Evolutionary conservation across 164 flowering plant species (phyloP).

Genomic region (Santalum album): DNA sequence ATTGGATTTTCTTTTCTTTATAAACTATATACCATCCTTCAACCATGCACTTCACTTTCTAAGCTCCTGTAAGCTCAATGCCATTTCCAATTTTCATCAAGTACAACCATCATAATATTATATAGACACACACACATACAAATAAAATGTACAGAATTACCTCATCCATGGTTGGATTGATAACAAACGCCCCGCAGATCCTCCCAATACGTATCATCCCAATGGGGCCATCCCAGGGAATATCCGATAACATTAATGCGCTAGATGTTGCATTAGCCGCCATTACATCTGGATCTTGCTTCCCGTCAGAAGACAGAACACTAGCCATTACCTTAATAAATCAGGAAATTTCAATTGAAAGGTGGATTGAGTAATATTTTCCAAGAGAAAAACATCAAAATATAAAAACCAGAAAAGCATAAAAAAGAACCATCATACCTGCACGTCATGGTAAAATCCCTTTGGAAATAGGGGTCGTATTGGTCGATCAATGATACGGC

Average conservation of each 20-base stretch:
- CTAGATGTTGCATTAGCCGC: constrained; percentile 99
- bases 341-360: constrained; percentile 1
- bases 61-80: too few relatives aligned
- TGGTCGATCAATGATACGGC: constrained; percentile 87
- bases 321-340: constrained; percentile 66
- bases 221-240: constrained; percentile 98
- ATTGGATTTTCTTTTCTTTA: too few relatives aligned
- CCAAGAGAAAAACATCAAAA: neutral
- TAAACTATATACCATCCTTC: too few relatives aligned
- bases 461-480: constrained; percentile 91
- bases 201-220: constrained; percentile 88
- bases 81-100: neutral
- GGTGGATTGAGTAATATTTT: neutral
- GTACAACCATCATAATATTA: too few relatives aligned
- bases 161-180: constrained; percentile 96
- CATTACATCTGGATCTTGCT: constrained; percentile 95
- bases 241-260: constrained; percentile 96
- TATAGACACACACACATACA: too few relatives aligned
- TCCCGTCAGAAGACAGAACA: constrained; percentile 96
- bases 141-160: constrained; percentile 24
- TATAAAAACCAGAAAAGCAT: neutral
- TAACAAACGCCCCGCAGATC: constrained; percentile 60
- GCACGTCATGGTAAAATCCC: constrained; percentile 90
- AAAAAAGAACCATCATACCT: constrained; percentile 36
- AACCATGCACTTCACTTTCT: too few relatives aligned